Conservation (phyloP, 257 asterid species). For the Gynochthodes officinalis region DNA sequence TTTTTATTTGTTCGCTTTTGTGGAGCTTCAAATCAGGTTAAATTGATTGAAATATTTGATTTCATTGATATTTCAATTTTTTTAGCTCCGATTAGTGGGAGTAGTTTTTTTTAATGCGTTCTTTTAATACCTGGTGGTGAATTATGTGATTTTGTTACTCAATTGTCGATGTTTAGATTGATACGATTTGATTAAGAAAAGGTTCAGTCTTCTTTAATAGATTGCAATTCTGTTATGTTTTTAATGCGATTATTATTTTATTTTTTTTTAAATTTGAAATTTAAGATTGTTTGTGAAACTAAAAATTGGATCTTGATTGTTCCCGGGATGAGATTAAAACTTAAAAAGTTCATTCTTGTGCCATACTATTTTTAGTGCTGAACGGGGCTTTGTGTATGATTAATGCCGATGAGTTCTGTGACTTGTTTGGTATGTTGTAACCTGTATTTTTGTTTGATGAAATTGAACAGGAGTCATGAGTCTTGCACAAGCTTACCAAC, state of each 20-base stretch:
- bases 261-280: neutral
- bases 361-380: neutral
- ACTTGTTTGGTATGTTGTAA: neutral
- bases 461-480: slow-evolving; percentile 59
- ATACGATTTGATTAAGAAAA: no score
- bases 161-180: neutral
- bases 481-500: slow-evolving; percentile 45
- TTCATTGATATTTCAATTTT: neutral
- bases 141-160: neutral
- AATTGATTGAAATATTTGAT: no score
- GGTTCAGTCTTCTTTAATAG: neutral
- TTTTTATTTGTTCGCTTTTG: neutral
- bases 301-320: neutral
- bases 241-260: neutral
- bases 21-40: neutral
- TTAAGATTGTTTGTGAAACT: neutral
- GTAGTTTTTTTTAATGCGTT: neutral
- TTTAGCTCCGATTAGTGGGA: slow-evolving; percentile 7
- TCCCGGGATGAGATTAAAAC: no score
- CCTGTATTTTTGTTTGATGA: slow-evolving; percentile 3
- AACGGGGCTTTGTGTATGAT: neutral
- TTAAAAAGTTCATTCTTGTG: no score
- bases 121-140: neutral
- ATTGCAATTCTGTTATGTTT: neutral
- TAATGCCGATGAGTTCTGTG: neutral